Evolutionary conservation across 345 rosid genomes (phyloP).

Genomic region (Acer saccharum): DNA sequence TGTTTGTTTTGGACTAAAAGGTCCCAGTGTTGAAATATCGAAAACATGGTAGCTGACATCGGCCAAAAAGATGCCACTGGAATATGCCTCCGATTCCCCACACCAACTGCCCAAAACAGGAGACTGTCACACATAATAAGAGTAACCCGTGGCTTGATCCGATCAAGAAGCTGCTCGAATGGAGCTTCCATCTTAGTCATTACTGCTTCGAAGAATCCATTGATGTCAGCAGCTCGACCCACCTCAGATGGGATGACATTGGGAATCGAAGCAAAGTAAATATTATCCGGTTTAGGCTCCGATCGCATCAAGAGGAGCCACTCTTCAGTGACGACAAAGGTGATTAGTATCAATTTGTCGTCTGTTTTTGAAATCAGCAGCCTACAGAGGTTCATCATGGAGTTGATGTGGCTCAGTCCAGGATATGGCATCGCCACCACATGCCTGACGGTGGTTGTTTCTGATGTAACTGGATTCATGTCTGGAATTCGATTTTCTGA

Average conservation of each 20-base stretch:
- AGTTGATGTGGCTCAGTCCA: conserved; percentile 17
- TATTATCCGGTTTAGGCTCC: not conserved
- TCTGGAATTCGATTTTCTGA: not conserved
- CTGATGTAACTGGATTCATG: not conserved
- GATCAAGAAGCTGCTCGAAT: conserved; percentile 21
- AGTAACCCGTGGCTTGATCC: not conserved
- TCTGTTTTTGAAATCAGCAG: not conserved
- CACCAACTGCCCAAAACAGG: conserved; percentile 14
- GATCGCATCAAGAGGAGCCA: conserved; percentile 16
- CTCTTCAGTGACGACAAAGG: conserved; percentile 22
- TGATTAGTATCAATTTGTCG: not conserved
- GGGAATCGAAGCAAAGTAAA: conserved; percentile 26
- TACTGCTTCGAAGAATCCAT: conserved; percentile 24
- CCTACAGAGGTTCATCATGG: conserved; percentile 23
- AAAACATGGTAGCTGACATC: conserved; percentile 20
- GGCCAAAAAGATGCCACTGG: conserved; percentile 30
- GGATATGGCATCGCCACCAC: conserved; percentile 23
- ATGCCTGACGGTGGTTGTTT: conserved; percentile 13
- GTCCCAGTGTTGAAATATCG: conserved; percentile 18
- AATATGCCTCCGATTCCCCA: conserved; percentile 27
- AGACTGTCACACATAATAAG: conserved; percentile 17
- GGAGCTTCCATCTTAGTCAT: conserved; percentile 29
- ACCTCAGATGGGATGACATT: conserved; percentile 29
- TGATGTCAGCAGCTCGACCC: conserved; percentile 14
- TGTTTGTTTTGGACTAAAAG: conserved; percentile 24